Base-by-base conservation (phyloP, 2,329 filamentous ascomycete species). In the Intubia oerlemansii region DNA sequence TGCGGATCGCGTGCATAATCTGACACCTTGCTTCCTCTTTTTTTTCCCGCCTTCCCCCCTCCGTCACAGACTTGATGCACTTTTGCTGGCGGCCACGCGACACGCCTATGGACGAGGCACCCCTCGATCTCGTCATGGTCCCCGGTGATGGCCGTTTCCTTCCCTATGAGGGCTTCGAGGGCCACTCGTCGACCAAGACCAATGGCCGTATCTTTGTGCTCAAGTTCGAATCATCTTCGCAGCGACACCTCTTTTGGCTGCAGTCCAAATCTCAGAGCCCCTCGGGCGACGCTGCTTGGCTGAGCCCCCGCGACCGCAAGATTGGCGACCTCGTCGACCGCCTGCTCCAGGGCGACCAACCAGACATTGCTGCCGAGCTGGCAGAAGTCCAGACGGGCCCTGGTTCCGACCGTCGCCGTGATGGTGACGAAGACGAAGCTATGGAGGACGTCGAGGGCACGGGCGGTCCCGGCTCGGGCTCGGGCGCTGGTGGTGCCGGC, bases 61-160 rank as follows among this genome's bases (percentile, higher is more conserved):
- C n/a, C n/a, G 3, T 14, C 7, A 24, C 10, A 82, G 77, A 93
- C 29, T 66, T 98, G 35, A 63, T 91, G 35, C 84, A 93, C 57
- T 92, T 98, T 56, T 93, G 84, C 66, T 98, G 90, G 90, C 76
- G 84, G 39, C 72, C 79, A 43, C 75, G 88, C 39, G 64, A 60
- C 39, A 66, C 68, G 33, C 58, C 72, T 14, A 53, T 80, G 39
- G 66, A 76, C 37, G 66, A 76, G 36, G 75, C 84, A 33, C 76
- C 88, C 35, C 56, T 92, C 37, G 84, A 98, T 47, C 66, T 98
- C 21, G 69, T 93, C 42, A 93, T 93, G 79, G 73, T 98, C 29
- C 85, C 88, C 14, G 64, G 66, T 30, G 90, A 98, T 49, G 80
- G 78, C 41, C 73, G 69, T 43, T 98, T 98, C 52, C 60, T 71